Evolutionary conservation across 2,329 filamentous ascomycete genomes (phyloP).

Genomic region (Ceratocystiopsis minuta): DNA sequence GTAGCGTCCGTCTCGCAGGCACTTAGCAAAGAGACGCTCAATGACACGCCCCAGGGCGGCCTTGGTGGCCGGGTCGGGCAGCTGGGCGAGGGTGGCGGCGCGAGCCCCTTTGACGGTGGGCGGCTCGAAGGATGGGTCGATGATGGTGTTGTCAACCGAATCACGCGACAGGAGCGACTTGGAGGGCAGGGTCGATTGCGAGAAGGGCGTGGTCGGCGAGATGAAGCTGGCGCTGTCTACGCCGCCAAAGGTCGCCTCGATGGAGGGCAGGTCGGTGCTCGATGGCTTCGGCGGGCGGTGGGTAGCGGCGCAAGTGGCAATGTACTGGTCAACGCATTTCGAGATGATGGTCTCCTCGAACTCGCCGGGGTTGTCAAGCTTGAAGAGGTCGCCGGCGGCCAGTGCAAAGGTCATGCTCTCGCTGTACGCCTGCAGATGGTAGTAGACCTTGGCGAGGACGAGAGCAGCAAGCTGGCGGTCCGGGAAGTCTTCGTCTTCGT

Average conservation of each 20-base stretch:
- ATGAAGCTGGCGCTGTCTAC: conserved; percentile 54
- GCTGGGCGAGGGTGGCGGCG: conserved; percentile 44
- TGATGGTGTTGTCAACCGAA: conserved; percentile 44
- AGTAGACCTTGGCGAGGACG: conserved; percentile 95
- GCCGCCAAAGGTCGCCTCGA: conserved; percentile 62
- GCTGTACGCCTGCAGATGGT: conserved; percentile 95
- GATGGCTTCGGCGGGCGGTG: conserved; percentile 27
- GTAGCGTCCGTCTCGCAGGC: conserved; percentile 71
- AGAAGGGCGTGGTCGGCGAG: conserved; percentile 88
- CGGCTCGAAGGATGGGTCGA: conserved; percentile 39
- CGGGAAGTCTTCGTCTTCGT: conserved; percentile 88
- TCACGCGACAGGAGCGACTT: conserved; percentile 87
- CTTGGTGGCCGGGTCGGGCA: conserved; percentile 52
- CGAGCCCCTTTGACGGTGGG: conserved; percentile 30
- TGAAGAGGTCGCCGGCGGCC: conserved; percentile 85
- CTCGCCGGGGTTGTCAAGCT: conserved; percentile 76
- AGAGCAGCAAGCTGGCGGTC: conserved; percentile 87
- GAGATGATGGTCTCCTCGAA: conserved; percentile 99
- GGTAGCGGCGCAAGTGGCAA: conserved; percentile 47
- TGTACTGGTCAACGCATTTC: conserved; percentile 96
- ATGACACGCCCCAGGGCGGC: conserved; percentile 68
- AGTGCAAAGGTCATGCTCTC: conserved; percentile 98
- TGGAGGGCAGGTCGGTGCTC: conserved; percentile 37
- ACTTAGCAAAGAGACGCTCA: conserved; percentile 78
- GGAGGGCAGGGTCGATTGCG: conserved; percentile 77